phyloP scores from a whole-genome alignment of 345 rosid genomes.

The Lepidium africanum region DNA sequence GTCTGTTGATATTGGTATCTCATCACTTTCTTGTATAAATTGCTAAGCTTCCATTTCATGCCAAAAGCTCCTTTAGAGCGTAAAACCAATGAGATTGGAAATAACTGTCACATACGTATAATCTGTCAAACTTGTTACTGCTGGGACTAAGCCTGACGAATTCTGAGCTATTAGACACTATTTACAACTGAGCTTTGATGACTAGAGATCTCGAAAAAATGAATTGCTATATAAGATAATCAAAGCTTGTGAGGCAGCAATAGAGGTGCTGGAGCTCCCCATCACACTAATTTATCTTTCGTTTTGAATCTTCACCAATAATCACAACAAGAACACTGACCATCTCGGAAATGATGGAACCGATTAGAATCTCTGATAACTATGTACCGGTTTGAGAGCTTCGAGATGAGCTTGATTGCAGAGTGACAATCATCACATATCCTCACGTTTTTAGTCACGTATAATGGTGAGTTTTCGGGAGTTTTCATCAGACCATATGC shows the following conservation, averaged over 20 bases:
- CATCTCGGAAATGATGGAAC: constrained; percentile 70
- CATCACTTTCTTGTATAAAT: constrained; percentile 1
- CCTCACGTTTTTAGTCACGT: constrained; percentile 63
- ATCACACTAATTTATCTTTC: not conserved
- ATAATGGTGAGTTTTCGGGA: constrained; percentile 50
- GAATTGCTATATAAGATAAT: not conserved
- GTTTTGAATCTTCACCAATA: constrained; percentile 22
- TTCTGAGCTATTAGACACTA: not conserved
- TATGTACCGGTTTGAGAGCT: constrained; percentile 42
- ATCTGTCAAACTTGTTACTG: not conserved
- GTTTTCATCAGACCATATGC: constrained; percentile 69
- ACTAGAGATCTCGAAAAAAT: not conserved
- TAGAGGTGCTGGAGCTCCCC: not conserved
- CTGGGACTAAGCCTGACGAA: not conserved
- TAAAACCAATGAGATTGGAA: not conserved
- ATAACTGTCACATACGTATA: not conserved
- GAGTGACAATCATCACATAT: constrained; percentile 88
- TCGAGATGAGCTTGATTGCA: constrained; percentile 67
- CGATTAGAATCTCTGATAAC: constrained; percentile 74
- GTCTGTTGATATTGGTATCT: constrained; percentile 13
- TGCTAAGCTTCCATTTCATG: not conserved
- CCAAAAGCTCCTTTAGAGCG: not conserved
- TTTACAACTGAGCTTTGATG: not conserved
- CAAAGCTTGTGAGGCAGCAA: not conserved
- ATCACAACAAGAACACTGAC: constrained; percentile 63